Percentiles rank a stretch among this genome's conserved stretches.
These are phyloP conservation scores for Panicum miliaceum DNA, from an alignment of 176 grass and related monocot species.

Conservation along the genomic window DNA sequence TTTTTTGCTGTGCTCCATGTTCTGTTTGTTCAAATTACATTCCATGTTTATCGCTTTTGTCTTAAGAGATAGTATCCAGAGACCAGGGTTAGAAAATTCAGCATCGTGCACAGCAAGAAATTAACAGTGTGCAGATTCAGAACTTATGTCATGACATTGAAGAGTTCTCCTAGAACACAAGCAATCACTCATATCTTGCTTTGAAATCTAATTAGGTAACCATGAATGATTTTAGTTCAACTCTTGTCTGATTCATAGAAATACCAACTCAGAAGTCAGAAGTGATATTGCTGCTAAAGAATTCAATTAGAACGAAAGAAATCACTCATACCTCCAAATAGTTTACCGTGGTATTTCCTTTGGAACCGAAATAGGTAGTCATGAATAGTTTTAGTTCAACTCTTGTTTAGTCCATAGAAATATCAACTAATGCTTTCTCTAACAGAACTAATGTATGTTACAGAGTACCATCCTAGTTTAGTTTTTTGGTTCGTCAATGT, in stretches of 20 bases:
- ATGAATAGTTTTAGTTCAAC: not conserved
- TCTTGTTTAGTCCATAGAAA: conserved; percentile 26
- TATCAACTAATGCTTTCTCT: not conserved
- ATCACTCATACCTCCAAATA: not conserved
- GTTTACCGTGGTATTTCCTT: not conserved
- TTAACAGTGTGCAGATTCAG: conserved; percentile 10
- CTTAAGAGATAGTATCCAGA: conserved; percentile 11
- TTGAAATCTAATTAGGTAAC: not conserved
- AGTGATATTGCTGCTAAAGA: not conserved
- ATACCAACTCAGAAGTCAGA: not conserved
- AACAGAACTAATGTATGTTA: not conserved
- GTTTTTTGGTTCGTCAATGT: not conserved
- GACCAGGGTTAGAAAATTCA: not conserved
- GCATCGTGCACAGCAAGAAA: not conserved
- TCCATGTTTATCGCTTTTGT: conserved; percentile 13
- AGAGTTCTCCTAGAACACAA: conserved; percentile 9
- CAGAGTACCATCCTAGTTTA: not conserved
- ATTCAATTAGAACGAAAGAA: conserved; percentile 3
- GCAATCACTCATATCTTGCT: not conserved
- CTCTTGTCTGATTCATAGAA: conserved; percentile 20
- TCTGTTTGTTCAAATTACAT: conserved; percentile 18
- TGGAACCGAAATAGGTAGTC: not conserved
- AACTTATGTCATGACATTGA: not conserved
- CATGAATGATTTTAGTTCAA: not conserved
- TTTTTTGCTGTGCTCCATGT: conserved; percentile 12